phyloP scores from a whole-genome alignment of 495 filamentous ascomycete species.

The Pseudevernia furfuracea region DNA sequence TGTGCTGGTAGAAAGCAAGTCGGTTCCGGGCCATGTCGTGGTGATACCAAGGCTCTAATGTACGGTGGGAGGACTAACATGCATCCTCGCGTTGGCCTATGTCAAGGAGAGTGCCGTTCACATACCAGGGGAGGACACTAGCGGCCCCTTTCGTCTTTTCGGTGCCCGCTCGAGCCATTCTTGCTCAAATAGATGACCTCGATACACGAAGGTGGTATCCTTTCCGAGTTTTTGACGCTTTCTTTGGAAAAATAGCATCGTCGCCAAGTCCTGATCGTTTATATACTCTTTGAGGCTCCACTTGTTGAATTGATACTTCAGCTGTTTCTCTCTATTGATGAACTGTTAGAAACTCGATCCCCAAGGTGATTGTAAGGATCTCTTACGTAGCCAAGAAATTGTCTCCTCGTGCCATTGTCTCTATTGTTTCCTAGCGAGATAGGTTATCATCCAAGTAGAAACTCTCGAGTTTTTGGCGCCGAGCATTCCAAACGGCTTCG shows the following conservation, averaged over 20 bases:
- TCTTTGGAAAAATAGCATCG: conserved; percentile 6
- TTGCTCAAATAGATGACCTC: conserved; percentile 6
- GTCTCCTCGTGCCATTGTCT: background rate
- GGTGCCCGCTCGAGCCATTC: conserved; percentile 9
- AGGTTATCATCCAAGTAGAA: background rate
- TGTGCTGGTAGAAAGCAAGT: background rate
- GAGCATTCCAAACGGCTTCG: background rate
- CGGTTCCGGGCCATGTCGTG: background rate
- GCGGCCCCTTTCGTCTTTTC: conserved; percentile 2
- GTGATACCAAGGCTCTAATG: background rate
- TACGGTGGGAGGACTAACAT: conserved; percentile 1
- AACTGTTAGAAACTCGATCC: background rate
- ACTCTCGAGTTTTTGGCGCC: background rate
- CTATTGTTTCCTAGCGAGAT: background rate
- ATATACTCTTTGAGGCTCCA: conserved; percentile 10
- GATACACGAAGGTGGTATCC: background rate
- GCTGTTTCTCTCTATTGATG: conserved; percentile 1
- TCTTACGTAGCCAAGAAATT: conserved; percentile 4
- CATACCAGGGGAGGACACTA: background rate
- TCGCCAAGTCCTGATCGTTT: conserved; percentile 1
- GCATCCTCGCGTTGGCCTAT: background rate
- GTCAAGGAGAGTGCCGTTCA: background rate
- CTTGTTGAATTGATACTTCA: conserved; percentile 10
- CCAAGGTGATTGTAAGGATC: background rate
- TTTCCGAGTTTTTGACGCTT: conserved; percentile 7